These are phyloP conservation scores for Eucalyptus viminalis DNA, from an alignment of 345 rosid genomes.

Conservation along the genomic window DNA sequence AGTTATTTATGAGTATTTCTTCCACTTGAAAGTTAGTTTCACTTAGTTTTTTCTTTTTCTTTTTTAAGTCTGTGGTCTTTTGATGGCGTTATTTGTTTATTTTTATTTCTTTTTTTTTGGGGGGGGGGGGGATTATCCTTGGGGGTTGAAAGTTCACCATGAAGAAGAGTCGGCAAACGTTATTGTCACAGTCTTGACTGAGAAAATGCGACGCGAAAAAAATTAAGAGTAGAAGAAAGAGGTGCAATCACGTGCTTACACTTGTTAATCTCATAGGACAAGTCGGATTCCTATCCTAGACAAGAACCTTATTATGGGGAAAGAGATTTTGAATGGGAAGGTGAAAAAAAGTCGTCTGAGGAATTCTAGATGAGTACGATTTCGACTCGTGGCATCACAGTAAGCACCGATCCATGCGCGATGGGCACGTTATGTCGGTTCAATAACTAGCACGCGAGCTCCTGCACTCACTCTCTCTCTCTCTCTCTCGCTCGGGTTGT, in stretches of 20 bases:
- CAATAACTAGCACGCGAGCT: neutral
- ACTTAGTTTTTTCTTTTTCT: accelerated
- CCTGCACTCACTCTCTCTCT: neutral
- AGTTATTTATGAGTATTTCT: neutral
- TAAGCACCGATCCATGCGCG: neutral
- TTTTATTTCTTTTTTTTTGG: too few relatives aligned
- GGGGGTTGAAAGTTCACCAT: too few relatives aligned
- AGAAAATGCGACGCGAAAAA: neutral
- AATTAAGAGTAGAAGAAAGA: neutral
- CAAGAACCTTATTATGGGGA: neutral
- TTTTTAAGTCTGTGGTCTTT: too few relatives aligned
- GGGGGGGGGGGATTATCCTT: too few relatives aligned
- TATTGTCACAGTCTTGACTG: neutral
- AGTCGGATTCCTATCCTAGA: neutral
- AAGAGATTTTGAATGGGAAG: neutral
- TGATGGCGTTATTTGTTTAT: too few relatives aligned
- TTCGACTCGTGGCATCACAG: neutral
- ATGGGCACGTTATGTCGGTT: neutral
- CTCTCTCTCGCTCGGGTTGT: too few relatives aligned
- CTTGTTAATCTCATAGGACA: neutral
- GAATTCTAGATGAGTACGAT: neutral
- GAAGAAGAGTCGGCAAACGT: neutral
- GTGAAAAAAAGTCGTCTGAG: neutral
- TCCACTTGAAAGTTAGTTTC: too few relatives aligned
- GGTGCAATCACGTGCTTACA: neutral